These are phyloP conservation scores for Coemansia sp. DNA, from an alignment of 192 early-diverging fungal genomes.

Conservation along the genomic window DNA sequence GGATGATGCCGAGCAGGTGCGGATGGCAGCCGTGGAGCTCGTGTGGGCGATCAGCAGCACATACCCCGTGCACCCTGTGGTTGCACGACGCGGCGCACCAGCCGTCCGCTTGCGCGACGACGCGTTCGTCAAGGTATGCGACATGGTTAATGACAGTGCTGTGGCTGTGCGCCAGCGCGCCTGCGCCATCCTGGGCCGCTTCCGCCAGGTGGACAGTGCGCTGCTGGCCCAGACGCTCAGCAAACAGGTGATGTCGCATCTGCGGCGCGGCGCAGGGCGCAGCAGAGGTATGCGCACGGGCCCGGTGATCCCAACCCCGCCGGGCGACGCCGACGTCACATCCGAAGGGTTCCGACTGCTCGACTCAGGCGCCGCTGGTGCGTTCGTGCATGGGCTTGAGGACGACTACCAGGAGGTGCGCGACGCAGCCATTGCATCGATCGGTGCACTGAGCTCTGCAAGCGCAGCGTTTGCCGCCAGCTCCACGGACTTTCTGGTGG, in stretches of 20 bases:
- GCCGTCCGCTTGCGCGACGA: slow-evolving; percentile 62
- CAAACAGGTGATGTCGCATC: slow-evolving; percentile 75
- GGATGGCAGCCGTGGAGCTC: slow-evolving; percentile 65
- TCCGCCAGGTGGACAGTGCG: slow-evolving; percentile 58
- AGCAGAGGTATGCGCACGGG: slow-evolving; percentile 15
- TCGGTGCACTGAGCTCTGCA: slow-evolving; percentile 73
- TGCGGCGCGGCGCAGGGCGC: slow-evolving; percentile 40
- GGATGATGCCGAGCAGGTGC: slow-evolving; percentile 74
- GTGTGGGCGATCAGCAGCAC: slow-evolving; percentile 62
- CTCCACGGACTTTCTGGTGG: slow-evolving; percentile 83
- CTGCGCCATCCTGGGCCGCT: slow-evolving; percentile 66
- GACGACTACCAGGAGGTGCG: slow-evolving; percentile 92
- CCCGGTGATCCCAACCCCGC: slow-evolving; percentile 59
- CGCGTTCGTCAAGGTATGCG: slow-evolving; percentile 79
- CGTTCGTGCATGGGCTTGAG: slow-evolving; percentile 94
- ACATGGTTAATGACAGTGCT: slow-evolving; percentile 76
- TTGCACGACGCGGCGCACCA: slow-evolving; percentile 29
- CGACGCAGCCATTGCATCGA: slow-evolving; percentile 82
- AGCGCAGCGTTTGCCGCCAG: slow-evolving; percentile 67
- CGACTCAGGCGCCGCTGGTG: slow-evolving; percentile 84
- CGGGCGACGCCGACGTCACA: slow-evolving; percentile 64
- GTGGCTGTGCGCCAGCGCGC: slow-evolving; percentile 73
- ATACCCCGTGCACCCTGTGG: slow-evolving; percentile 50
- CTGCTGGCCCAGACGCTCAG: slow-evolving; percentile 73
- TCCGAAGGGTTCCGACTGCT: slow-evolving; percentile 67